Evolutionary conservation across 2,329 filamentous ascomycete species (phyloP).

Genomic region (Sphaceloma murrayae): DNA sequence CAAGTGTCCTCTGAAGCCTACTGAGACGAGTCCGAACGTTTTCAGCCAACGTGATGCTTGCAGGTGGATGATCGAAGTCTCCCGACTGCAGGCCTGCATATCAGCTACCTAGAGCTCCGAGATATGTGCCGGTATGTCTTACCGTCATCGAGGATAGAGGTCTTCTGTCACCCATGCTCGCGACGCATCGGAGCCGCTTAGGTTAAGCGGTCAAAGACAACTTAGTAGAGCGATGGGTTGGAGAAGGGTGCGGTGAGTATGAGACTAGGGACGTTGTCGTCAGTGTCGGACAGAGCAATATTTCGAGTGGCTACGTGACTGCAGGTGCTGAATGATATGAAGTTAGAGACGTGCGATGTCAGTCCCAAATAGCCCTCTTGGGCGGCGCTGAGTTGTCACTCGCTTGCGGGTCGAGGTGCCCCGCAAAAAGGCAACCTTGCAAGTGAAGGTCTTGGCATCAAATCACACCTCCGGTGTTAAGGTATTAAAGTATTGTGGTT

Average conservation of each 20-base stretch:
- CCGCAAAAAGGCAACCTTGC: constrained; percentile 1
- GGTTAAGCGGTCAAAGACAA: too few relatives aligned
- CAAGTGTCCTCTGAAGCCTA: constrained; percentile 28
- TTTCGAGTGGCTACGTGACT: too few relatives aligned
- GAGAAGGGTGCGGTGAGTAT: too few relatives aligned
- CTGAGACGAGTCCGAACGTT: constrained; percentile 24
- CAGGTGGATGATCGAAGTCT: constrained; percentile 39
- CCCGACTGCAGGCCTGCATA: constrained; percentile 24
- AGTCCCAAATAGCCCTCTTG: too few relatives aligned
- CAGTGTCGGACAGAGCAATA: too few relatives aligned
- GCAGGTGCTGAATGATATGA: too few relatives aligned
- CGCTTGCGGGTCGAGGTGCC: neutral
- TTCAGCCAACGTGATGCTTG: constrained; percentile 27
- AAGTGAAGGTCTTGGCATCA: constrained; percentile 3
- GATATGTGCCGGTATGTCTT: constrained; percentile 1
- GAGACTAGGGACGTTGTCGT: too few relatives aligned
- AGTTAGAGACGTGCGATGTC: too few relatives aligned
- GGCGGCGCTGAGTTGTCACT: neutral
- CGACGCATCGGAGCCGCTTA: neutral
- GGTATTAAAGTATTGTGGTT: too few relatives aligned
- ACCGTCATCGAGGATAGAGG: constrained; percentile 18
- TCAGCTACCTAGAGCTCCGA: constrained; percentile 12
- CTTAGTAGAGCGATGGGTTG: too few relatives aligned
- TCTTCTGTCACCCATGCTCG: constrained; percentile 19
- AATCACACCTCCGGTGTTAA: neutral